Evolutionary conservation across 2,329 filamentous ascomycete species (phyloP), one percentile per base, ranked within the genome.

Genomic region (Hysterium pulicare): DNA sequence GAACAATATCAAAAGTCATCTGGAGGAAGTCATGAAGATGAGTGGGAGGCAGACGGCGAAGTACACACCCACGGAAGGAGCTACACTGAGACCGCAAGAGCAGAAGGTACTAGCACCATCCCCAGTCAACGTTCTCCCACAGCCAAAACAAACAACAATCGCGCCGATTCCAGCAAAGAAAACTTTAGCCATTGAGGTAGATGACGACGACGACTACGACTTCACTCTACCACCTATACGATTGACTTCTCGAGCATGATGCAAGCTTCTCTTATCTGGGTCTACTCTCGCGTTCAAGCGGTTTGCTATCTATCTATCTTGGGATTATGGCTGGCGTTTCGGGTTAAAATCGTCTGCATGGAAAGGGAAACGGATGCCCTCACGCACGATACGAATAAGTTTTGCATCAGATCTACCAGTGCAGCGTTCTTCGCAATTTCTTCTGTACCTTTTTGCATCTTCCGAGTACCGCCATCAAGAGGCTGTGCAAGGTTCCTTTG

Each of bases 1-100:
- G 30, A 73, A 75, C 20, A 83, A 81, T 35, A 84, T 90, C 40
- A 79, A 82, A 57, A 72, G 75, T 44, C 79, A 81, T 13, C 77
- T 94, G 33, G 68, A 69, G 7, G 76, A 83, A 42, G 81, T 89
- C 1, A 72, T 82, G 38, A 76, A 78, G 23, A 69, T 80, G 40
- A 81, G 84, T 13, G 72, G 72, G 32, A 74, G 40, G 22, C 57
- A 65, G 46, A 55, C 57, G 9, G 54, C 49, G 15, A 64, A 58
- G 34, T 54, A 49, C 28, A 45, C 43, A 10, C 49, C 53, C 5
- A 49, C 44, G 21, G 57, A 55, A 47, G 41, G 55, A 28, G 38
- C 40, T 33, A 48, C 47, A 33, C 4, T 41, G 43, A 45, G 44
- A 17, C 39, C 46, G 41, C 23, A 45, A 15, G 50, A 46, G 21